Conservation (phyloP, 306 rosid genomes). For the Macrotyloma uniflorum region DNA sequence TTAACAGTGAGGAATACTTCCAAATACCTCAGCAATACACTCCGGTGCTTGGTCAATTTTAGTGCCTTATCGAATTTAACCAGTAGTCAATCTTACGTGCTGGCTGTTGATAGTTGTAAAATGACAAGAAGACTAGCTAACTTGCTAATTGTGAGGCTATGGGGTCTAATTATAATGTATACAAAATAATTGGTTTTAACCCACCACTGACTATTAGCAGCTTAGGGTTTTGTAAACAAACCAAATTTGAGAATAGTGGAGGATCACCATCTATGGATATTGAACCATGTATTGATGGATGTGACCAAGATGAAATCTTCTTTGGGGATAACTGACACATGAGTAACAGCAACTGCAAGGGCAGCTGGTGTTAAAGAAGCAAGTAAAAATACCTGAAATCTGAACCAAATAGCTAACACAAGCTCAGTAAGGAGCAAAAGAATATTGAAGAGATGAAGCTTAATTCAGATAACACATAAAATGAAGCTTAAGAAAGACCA, state of each 20-base stretch:
- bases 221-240: neutral
- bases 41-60: neutral
- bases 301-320: neutral
- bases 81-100: neutral
- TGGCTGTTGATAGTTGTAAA: neutral
- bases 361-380: neutral
- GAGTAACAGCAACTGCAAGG: neutral
- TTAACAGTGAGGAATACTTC: neutral
- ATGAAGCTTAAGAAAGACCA: neutral
- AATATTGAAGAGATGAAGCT: neutral
- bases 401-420: neutral
- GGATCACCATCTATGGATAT: neutral
- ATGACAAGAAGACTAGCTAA: neutral
- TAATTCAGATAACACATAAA: neutral
- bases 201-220: neutral
- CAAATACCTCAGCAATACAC: neutral
- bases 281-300: neutral
- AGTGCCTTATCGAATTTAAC: neutral
- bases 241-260: slow-evolving; percentile 13
- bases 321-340: neutral
- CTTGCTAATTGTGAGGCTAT: neutral
- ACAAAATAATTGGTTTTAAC: neutral
- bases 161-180: neutral
- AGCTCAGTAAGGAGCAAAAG: neutral
- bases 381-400: neutral